phyloP scores from a whole-genome alignment of 768 basidiomycete species.

The Boletus subparvulus region DNA sequence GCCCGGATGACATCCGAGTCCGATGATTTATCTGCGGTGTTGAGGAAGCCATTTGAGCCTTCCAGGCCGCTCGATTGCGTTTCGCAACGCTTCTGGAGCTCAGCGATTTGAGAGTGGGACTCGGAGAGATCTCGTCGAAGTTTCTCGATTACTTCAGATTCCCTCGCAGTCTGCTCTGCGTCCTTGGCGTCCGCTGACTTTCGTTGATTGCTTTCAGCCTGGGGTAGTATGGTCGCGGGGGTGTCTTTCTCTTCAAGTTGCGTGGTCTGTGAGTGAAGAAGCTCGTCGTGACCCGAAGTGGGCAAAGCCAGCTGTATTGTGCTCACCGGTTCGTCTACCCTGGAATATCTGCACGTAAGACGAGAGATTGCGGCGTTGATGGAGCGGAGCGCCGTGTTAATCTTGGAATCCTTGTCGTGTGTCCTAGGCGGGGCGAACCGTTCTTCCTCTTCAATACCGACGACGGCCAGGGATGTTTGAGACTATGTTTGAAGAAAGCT shows the following conservation, averaged over 20 bases:
- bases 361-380: too few relatives aligned
- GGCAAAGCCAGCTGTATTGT: too few relatives aligned
- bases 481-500: too few relatives aligned
- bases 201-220: background rate
- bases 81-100: conserved; percentile 9
- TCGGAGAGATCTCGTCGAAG: conserved; percentile 8
- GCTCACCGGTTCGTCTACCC: too few relatives aligned
- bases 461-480: too few relatives aligned
- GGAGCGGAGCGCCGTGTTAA: too few relatives aligned
- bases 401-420: too few relatives aligned
- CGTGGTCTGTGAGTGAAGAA: too few relatives aligned
- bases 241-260: background rate
- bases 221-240: background rate
- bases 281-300: too few relatives aligned
- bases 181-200: background rate
- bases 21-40: conserved; percentile 10
- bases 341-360: too few relatives aligned
- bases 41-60: conserved; percentile 3
- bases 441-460: too few relatives aligned
- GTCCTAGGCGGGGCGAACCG: too few relatives aligned
- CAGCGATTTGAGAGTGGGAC: background rate
- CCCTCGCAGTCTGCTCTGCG: background rate
- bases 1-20: conserved; percentile 8
- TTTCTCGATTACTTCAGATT: conserved; percentile 2
- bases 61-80: conserved; percentile 12